Evolutionary conservation across 78 protist species (phyloP).

Genomic region (Tieghemostelium lacteum): DNA sequence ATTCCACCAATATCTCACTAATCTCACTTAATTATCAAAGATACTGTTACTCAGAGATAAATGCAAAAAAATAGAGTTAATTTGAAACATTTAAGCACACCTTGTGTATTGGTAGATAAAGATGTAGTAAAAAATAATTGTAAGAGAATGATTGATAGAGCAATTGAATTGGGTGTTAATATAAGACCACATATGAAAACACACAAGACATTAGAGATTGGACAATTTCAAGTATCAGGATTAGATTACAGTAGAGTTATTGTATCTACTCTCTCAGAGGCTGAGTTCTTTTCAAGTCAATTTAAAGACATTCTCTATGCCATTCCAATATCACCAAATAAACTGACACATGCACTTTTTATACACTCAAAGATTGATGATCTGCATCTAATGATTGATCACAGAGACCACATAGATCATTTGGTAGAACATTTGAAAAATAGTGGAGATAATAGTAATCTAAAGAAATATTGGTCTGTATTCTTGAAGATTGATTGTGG

Average conservation of each 20-base stretch:
- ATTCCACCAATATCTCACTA: too few relatives aligned
- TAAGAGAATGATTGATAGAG: conserved; percentile 55
- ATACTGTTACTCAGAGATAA: too few relatives aligned
- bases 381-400: conserved; percentile 61
- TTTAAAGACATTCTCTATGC: conserved; percentile 63
- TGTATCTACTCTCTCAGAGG: conserved; percentile 64
- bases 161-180: conserved; percentile 30
- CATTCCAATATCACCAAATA: conserved; percentile 36
- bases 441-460: neutral
- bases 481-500: conserved; percentile 74
- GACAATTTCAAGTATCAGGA: conserved; percentile 44
- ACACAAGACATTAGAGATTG: conserved; percentile 74
- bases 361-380: conserved; percentile 36
- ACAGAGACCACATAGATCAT: conserved; percentile 31
- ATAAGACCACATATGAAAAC: conserved; percentile 78
- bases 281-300: conserved; percentile 34
- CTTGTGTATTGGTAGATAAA: conserved; percentile 45
- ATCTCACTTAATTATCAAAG: too few relatives aligned
- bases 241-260: conserved; percentile 1
- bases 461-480: conserved; percentile 64
- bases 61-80: neutral
- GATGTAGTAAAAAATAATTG: conserved; percentile 53
- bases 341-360: conserved; percentile 16
- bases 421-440: conserved; percentile 2
- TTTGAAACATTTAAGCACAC: conserved; percentile 28